Evolutionary conservation across 331 rosid species (phyloP), one percentile per base, ranked within the genome.

Genomic region (Malus hybrid): DNA sequence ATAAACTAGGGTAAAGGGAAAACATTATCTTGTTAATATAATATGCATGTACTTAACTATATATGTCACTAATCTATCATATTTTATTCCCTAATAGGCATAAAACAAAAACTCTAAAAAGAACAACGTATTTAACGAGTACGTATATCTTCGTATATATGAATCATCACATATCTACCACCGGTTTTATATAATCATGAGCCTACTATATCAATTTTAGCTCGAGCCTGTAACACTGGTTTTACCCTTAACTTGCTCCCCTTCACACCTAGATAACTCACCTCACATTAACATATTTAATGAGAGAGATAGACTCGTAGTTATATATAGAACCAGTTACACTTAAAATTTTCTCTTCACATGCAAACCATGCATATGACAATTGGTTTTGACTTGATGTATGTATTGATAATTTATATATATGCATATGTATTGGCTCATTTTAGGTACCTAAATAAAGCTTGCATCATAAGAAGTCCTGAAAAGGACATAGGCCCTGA

Each of bases 381-480:
- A 11, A 44, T 44, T 44, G 52, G 52, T 44, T 44, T 11, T 44
- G 52, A 44, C 52, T 44, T 44, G 22, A 55, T 18, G 7, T 55
- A 2, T 16, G 59, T 16, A 19, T 54, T 54, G 59, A 54, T 55
- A 16, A 55, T 7, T 55, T 55, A 55, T 55, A 12, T 48, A 15
- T 5, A 55, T 18, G 22, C 22, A 6, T 55, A 16, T 7, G 4
- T 7, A 6, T 52, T 68, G 80, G 29, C 13, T 70, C 12, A 5
- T 67, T 78, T 3, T 27, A 93, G 98, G 85, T 88, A 64, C 75
- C 83, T 93, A 80, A 90, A 91, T 88, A 90, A 88, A 82, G 97
- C 93, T 8, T 92, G 96, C 88, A 78, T 87, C 5, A 79, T 88
- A 12, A 82, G 74, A 73, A 83, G 61, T 76, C 83, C n/a, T 46